Percentiles rank a stretch among this genome's conserved stretches.
phyloP scores from a whole-genome alignment of 2,329 filamentous ascomycete species.

The Aspergillus fischeri region DNA sequence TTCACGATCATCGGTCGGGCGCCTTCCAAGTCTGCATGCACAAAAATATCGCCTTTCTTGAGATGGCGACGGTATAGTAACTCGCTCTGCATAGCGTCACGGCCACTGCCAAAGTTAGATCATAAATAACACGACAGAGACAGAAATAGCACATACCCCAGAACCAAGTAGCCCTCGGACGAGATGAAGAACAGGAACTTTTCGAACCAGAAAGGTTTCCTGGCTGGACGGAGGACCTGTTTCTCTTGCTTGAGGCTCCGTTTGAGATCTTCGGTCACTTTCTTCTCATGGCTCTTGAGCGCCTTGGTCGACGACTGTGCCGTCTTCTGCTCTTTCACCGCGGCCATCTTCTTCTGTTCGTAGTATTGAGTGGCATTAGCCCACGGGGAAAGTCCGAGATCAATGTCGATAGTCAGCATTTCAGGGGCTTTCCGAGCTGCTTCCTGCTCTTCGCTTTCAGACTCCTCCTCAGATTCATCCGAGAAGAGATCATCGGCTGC shows the following conservation, averaged over 20 bases:
- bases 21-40: slow-evolving; percentile 83
- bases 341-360: slow-evolving; percentile 78
- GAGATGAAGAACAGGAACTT: slow-evolving; percentile 96
- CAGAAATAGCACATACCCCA: slow-evolving; percentile 51
- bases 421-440: slow-evolving; percentile 27
- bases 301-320: slow-evolving; percentile 75
- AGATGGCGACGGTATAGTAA: slow-evolving; percentile 84
- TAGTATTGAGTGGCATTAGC: slow-evolving; percentile 90
- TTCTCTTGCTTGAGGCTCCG: slow-evolving; percentile 90
- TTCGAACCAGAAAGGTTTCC: slow-evolving; percentile 90
- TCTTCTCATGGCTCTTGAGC: slow-evolving; percentile 83
- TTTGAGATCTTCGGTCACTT: slow-evolving; percentile 79
- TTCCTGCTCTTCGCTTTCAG: slow-evolving; percentile 24
- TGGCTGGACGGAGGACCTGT: slow-evolving; percentile 73
- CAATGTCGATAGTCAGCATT: slow-evolving; percentile 72
- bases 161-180: slow-evolving; percentile 87
- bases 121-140: background rate
- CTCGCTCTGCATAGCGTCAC: slow-evolving; percentile 85
- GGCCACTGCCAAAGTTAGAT: slow-evolving; percentile 49
- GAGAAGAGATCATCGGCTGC: slow-evolving; percentile 63
- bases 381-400: slow-evolving; percentile 77
- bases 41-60: slow-evolving; percentile 84
- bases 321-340: slow-evolving; percentile 83
- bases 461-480: slow-evolving; percentile 52
- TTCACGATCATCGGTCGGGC: slow-evolving; percentile 85